Evolutionary conservation across 306 rosid genomes (phyloP).

Genomic region (Cucumis cinereus): DNA sequence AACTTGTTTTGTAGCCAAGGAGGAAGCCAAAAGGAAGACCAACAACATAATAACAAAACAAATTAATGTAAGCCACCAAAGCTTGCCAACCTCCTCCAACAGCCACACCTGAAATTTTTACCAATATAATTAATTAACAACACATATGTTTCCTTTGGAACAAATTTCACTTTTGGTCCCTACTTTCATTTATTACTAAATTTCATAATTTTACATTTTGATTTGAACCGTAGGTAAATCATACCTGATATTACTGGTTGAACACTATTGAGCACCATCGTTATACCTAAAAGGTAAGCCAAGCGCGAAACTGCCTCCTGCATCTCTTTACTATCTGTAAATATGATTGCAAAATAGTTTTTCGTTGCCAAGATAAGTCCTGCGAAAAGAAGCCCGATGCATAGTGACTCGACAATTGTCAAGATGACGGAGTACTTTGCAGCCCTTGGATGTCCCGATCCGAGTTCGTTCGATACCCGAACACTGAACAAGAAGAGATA

Average conservation of each 20-base stretch:
- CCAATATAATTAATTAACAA: not conserved
- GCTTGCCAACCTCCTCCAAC: slow-evolving; percentile 99
- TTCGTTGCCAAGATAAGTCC: slow-evolving; percentile 36
- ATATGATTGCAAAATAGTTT: slow-evolving; percentile 56
- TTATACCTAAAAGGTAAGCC: slow-evolving; percentile 70
- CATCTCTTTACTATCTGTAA: slow-evolving; percentile 62
- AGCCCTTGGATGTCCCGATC: slow-evolving; percentile 82
- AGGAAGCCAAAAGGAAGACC: slow-evolving; percentile 85
- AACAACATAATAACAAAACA: slow-evolving; percentile 62
- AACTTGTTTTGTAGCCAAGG: slow-evolving; percentile 57
- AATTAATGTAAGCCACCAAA: slow-evolving; percentile 78
- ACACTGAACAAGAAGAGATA: slow-evolving; percentile 30
- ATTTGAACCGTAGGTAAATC: no score
- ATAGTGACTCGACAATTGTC: slow-evolving; percentile 40
- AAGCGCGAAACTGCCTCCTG: slow-evolving; percentile 68
- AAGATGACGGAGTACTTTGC: slow-evolving; percentile 64
- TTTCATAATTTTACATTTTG: no score
- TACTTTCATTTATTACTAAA: no score
- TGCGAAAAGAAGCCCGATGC: slow-evolving; percentile 53
- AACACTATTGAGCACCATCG: slow-evolving; percentile 80
- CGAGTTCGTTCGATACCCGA: slow-evolving; percentile 87
- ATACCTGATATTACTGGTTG: slow-evolving; percentile 89
- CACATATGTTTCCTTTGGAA: no score
- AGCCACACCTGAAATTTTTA: slow-evolving; percentile 62
- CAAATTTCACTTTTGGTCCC: no score